Evolutionary conservation across 129 eudicot genomes (phyloP).

Genomic region (Lonicera japonica): DNA sequence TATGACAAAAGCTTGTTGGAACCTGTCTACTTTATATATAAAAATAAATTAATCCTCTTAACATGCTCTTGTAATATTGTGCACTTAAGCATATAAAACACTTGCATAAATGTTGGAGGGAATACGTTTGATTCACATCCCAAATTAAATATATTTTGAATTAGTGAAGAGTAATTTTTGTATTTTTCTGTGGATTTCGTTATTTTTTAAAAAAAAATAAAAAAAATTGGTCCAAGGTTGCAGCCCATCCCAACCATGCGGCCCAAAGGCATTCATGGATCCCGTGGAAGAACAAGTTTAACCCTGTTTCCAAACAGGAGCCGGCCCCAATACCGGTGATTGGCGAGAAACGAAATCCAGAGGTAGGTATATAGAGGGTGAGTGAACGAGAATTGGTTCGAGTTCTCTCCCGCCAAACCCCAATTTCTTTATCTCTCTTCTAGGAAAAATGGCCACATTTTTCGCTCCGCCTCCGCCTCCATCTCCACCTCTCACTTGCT

Average conservation of each 20-base stretch:
- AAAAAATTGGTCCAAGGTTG: neutral
- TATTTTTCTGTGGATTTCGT: too few relatives aligned
- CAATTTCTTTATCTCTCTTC: neutral
- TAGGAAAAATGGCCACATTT: constrained; percentile 14
- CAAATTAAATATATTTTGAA: too few relatives aligned
- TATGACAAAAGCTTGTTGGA: too few relatives aligned
- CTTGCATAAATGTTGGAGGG: too few relatives aligned
- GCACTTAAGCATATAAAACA: too few relatives aligned
- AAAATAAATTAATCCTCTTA: too few relatives aligned
- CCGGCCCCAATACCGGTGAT: neutral
- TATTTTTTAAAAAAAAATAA: too few relatives aligned
- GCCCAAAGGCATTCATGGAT: neutral
- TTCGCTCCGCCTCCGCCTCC: constrained; percentile 14
- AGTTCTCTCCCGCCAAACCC: constrained; percentile 11
- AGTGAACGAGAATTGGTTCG: neutral
- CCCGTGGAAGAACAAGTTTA: neutral
- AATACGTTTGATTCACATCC: too few relatives aligned
- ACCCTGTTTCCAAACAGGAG: neutral
- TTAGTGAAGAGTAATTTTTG: too few relatives aligned
- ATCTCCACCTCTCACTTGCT: constrained; percentile 9
- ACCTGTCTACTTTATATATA: too few relatives aligned
- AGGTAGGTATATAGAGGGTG: neutral
- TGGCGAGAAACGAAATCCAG: neutral
- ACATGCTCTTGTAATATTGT: too few relatives aligned
- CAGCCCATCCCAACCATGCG: neutral